phyloP scores from a whole-genome alignment of 495 filamentous ascomycete genomes.

The Elasticomyces elasticus region DNA sequence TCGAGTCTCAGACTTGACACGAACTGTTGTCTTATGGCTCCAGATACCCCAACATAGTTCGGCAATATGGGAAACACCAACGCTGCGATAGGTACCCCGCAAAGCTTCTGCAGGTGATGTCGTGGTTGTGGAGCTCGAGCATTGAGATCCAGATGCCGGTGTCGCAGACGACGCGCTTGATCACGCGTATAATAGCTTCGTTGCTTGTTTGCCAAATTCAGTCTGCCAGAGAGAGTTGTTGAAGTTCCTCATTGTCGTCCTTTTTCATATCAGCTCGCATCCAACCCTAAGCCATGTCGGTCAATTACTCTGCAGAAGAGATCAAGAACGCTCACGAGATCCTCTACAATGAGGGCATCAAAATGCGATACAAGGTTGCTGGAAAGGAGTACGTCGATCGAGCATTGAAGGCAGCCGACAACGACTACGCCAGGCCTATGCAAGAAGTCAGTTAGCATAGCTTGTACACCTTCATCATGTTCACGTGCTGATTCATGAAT shows the following conservation, averaged over 20 bases:
- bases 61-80: too few species aligned
- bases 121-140: too few species aligned
- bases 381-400: constrained; percentile 44
- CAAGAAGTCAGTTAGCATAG: constrained; percentile 40
- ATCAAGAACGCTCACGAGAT: constrained; percentile 35
- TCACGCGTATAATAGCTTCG: background rate
- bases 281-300: background rate
- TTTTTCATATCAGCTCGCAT: too few species aligned
- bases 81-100: too few species aligned
- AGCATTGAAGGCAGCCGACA: constrained; percentile 34
- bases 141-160: too few species aligned
- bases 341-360: constrained; percentile 46
- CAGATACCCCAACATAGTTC: too few species aligned
- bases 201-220: too few species aligned
- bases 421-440: constrained; percentile 39
- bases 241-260: background rate
- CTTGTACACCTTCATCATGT: constrained; percentile 23
- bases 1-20: too few species aligned
- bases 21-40: too few species aligned
- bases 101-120: too few species aligned
- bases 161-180: background rate
- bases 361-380: constrained; percentile 42
- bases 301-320: constrained; percentile 15
- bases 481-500: background rate
- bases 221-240: background rate